Evolutionary conservation across 1,284 basidiomycete genomes (phyloP).

Genomic region (Hemileia vastatrix): DNA sequence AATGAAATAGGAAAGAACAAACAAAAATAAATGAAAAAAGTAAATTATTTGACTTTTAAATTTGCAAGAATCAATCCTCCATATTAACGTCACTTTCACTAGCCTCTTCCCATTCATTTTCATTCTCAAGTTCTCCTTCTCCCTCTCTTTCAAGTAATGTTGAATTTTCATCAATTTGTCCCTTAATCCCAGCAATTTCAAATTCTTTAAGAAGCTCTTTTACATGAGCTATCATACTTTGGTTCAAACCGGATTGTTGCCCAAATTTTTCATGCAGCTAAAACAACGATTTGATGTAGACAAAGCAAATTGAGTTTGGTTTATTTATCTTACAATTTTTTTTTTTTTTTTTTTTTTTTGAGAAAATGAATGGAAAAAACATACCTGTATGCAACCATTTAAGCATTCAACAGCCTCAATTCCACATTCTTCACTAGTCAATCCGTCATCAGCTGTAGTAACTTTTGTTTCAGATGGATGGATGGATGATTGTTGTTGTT

Average conservation of each 20-base stretch:
- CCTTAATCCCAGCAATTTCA: slow-evolving; percentile 57
- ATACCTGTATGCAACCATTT: slow-evolving; percentile 66
- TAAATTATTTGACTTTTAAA: no score
- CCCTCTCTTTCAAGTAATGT: not conserved
- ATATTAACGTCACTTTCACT: no score
- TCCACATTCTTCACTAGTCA: slow-evolving; percentile 68
- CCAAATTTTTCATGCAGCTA: slow-evolving; percentile 54
- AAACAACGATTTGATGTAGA: no score
- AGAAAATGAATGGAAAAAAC: slow-evolving; percentile 34
- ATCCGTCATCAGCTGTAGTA: slow-evolving; percentile 48
- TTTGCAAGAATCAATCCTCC: no score
- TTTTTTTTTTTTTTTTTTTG: not conserved
- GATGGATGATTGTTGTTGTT: slow-evolving; percentile 53
- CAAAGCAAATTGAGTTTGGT: slow-evolving; percentile 18
- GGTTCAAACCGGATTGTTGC: slow-evolving; percentile 63
- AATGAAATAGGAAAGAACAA: no score
- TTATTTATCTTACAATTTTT: not conserved
- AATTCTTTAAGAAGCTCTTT: slow-evolving; percentile 63
- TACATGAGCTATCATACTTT: slow-evolving; percentile 66
- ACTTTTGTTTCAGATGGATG: slow-evolving; percentile 52
- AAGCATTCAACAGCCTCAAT: slow-evolving; percentile 69
- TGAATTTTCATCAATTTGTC: no score
- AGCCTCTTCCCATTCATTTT: slow-evolving; percentile 18
- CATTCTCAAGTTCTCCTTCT: not conserved
- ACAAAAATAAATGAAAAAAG: no score